phyloP scores from a whole-genome alignment of 495 filamentous ascomycete species.

The Neurospora sublineolata region DNA sequence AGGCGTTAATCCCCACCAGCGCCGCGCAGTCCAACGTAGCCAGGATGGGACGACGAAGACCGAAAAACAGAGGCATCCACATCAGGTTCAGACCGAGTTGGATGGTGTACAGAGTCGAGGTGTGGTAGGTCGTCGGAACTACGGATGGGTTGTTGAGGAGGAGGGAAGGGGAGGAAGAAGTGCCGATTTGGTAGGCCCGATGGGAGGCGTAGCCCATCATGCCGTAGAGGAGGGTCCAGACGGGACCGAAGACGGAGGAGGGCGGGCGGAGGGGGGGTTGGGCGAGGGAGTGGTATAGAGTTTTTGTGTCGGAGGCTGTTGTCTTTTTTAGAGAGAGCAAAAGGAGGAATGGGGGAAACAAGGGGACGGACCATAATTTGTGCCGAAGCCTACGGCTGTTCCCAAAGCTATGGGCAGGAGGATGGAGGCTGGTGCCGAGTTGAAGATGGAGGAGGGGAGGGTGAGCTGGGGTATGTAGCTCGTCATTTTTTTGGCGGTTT shows the following conservation, averaged over 20 bases:
- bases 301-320: constrained; percentile 39
- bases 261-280: constrained; percentile 78
- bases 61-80: constrained; percentile 95
- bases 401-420: constrained; percentile 58
- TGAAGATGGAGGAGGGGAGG: constrained; percentile 54
- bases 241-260: constrained; percentile 66
- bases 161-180: constrained; percentile 16
- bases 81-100: constrained; percentile 74
- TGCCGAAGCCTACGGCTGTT: constrained; percentile 49
- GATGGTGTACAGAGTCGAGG: constrained; percentile 65
- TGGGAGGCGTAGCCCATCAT: constrained; percentile 84
- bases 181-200: constrained; percentile 49
- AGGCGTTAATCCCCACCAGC: constrained; percentile 55
- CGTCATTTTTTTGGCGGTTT: constrained; percentile 42
- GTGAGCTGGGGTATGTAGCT: constrained; percentile 52
- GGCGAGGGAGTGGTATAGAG: constrained; percentile 52
- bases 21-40: constrained; percentile 67
- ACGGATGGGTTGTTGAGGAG: constrained; percentile 2
- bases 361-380: constrained; percentile 36
- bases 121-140: constrained; percentile 34
- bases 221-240: constrained; percentile 79
- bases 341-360: not conserved
- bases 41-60: constrained; percentile 52
- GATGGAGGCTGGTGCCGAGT: constrained; percentile 52
- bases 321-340: not conserved